Evolutionary conservation across 495 filamentous ascomycete genomes (phyloP).

Genomic region (Hapsidospora chrysogenum): DNA sequence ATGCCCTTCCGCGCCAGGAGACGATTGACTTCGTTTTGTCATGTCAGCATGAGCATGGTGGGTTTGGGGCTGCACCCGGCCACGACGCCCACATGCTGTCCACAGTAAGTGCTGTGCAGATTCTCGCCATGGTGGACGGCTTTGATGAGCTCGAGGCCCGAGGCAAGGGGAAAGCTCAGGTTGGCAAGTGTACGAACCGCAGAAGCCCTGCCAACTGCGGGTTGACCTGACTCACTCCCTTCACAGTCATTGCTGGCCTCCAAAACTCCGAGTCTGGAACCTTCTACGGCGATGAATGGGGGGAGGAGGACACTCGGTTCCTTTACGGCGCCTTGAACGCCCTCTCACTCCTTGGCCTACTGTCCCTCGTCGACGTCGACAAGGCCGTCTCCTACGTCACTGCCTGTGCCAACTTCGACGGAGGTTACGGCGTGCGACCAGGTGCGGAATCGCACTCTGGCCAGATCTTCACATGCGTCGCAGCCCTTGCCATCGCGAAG

Average conservation of each 20-base stretch:
- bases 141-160: slow-evolving; percentile 61
- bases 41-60: slow-evolving; percentile 73
- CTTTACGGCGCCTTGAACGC: slow-evolving; percentile 78
- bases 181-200: slow-evolving; percentile 49
- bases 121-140: slow-evolving; percentile 70
- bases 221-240: slow-evolving; percentile 5
- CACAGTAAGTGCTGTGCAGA: slow-evolving; percentile 85
- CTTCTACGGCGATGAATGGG: slow-evolving; percentile 91
- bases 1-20: slow-evolving; percentile 63
- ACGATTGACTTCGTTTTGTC: slow-evolving; percentile 84
- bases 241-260: slow-evolving; percentile 57
- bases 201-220: neutral
- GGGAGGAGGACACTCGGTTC: slow-evolving; percentile 88
- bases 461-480: slow-evolving; percentile 92
- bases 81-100: slow-evolving; percentile 94
- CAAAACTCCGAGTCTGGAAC: slow-evolving; percentile 69
- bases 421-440: slow-evolving; percentile 76
- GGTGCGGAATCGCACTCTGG: slow-evolving; percentile 86
- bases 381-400: slow-evolving; percentile 65
- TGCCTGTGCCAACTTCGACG: slow-evolving; percentile 79
- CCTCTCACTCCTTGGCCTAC: slow-evolving; percentile 58
- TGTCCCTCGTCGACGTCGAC: slow-evolving; percentile 55
- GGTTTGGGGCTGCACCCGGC: slow-evolving; percentile 83
- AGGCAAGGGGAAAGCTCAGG: slow-evolving; percentile 50
- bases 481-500: slow-evolving; percentile 65